Percentiles rank a stretch among this genome's conserved stretches.
Evolutionary conservation across 2,329 filamentous ascomycete species (phyloP).

Genomic region (Fusarium proliferatum): DNA sequence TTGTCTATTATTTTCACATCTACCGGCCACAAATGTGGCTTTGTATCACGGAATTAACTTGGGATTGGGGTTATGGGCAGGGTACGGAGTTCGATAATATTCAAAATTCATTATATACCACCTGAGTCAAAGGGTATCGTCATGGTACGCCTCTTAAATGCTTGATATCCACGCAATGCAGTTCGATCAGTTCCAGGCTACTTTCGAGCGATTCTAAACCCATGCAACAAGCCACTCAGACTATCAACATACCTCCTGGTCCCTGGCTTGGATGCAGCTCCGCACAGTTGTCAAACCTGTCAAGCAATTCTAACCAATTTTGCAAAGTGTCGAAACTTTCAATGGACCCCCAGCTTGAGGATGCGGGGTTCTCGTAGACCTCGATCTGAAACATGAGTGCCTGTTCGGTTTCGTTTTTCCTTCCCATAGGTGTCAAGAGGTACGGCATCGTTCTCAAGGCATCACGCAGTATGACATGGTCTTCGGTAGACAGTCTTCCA

Average conservation of each 20-base stretch:
- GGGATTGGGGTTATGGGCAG: constrained; percentile 35
- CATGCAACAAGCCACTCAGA: constrained; percentile 13
- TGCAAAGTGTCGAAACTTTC: constrained; percentile 18
- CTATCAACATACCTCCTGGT: constrained; percentile 2
- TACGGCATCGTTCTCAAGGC: constrained; percentile 14
- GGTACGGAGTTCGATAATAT: constrained; percentile 41
- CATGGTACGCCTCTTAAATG: constrained; percentile 26
- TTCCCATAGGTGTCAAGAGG: constrained; percentile 14
- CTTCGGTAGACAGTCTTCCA: not conserved
- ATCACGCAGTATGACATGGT: not conserved
- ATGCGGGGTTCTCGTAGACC: constrained; percentile 9
- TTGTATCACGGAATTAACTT: constrained; percentile 36
- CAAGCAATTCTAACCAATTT: not conserved
- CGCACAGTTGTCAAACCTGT: constrained; percentile 10
- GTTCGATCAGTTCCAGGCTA: not conserved
- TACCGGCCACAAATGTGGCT: constrained; percentile 17
- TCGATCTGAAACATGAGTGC: constrained; percentile 5
- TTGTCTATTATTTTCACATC: constrained; percentile 5
- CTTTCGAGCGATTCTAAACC: not conserved
- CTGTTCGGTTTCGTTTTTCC: not conserved
- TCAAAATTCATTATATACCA: constrained; percentile 17
- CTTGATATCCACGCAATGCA: constrained; percentile 20
- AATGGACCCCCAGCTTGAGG: constrained; percentile 21
- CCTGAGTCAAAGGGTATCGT: constrained; percentile 29
- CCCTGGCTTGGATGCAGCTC: constrained; percentile 11